phyloP scores from a whole-genome alignment of 2,329 filamentous ascomycete genomes.

The Penicillium griseofulvum region DNA sequence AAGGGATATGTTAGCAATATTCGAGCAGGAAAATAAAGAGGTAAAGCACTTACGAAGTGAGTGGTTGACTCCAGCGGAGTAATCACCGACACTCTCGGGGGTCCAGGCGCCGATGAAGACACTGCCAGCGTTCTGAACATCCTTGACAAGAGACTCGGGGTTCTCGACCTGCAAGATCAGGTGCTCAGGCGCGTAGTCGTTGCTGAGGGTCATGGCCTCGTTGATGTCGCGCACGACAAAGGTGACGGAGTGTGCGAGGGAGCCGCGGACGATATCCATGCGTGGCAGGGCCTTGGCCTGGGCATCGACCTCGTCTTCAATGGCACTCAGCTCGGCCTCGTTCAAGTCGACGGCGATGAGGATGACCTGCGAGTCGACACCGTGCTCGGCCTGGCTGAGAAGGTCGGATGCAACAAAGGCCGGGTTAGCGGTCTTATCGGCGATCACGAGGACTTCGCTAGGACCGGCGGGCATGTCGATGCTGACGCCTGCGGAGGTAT shows the following conservation, averaged over 20 bases:
- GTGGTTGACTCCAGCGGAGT: constrained; percentile 97
- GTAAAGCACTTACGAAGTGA: constrained; percentile 73
- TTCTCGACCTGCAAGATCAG: constrained; percentile 85
- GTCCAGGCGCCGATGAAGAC: constrained; percentile 97
- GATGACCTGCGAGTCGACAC: constrained; percentile 92
- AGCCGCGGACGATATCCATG: constrained; percentile 86
- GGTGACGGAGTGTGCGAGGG: constrained; percentile 89
- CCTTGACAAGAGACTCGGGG: constrained; percentile 68
- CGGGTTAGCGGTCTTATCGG: constrained; percentile 82
- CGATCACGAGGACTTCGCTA: constrained; percentile 93
- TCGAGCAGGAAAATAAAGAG: background rate
- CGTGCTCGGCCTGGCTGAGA: constrained; percentile 93
- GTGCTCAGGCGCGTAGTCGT: constrained; percentile 94
- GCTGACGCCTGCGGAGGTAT: constrained; percentile 89
- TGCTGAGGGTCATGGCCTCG: constrained; percentile 79
- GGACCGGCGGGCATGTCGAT: constrained; percentile 99
- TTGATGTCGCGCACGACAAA: constrained; percentile 69
- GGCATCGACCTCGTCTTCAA: constrained; percentile 85
- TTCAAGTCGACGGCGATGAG: constrained; percentile 78
- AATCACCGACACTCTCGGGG: constrained; percentile 95
- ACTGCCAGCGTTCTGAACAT: constrained; percentile 89
- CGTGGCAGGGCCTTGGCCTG: constrained; percentile 85
- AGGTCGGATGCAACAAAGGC: constrained; percentile 95
- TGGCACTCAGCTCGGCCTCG: constrained; percentile 70
- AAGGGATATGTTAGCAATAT: constrained; percentile 20